phyloP scores from a whole-genome alignment of 2,329 filamentous ascomycete species.

The Pleomassaria siparia region DNA sequence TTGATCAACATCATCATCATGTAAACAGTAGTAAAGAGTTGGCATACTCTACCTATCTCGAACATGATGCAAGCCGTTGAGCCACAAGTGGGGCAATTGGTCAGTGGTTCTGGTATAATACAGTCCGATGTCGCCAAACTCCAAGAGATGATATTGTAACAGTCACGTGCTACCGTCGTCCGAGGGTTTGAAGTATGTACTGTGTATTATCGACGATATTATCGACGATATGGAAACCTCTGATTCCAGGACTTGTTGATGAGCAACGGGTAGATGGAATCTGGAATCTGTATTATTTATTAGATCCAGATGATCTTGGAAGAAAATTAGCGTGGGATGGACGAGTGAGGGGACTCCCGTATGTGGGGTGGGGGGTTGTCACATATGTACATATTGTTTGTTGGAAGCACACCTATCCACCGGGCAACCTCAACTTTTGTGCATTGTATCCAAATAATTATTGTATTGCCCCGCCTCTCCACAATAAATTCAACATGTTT shows the following conservation, averaged over 20 bases:
- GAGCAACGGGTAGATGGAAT: no score
- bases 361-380: no score
- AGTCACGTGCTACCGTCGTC: background rate
- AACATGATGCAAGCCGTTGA: conserved; percentile 17
- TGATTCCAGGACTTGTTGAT: no score
- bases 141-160: background rate
- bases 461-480: background rate
- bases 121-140: background rate
- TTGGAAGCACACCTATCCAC: background rate
- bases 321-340: background rate
- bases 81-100: background rate
- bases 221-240: no score
- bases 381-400: background rate
- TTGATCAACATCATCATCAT: background rate
- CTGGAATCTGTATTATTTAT: no score
- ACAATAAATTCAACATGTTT: background rate
- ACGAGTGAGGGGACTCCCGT: background rate
- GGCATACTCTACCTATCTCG: conserved; percentile 15
- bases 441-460: background rate
- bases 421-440: background rate
- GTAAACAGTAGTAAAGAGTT: background rate
- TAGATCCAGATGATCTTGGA: no score
- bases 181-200: background rate
- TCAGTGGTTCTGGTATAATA: background rate
- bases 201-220: no score